These are phyloP conservation scores for Micractinium sp. DNA, from an alignment of 139 green algal genomes.

Conservation along the genomic window DNA sequence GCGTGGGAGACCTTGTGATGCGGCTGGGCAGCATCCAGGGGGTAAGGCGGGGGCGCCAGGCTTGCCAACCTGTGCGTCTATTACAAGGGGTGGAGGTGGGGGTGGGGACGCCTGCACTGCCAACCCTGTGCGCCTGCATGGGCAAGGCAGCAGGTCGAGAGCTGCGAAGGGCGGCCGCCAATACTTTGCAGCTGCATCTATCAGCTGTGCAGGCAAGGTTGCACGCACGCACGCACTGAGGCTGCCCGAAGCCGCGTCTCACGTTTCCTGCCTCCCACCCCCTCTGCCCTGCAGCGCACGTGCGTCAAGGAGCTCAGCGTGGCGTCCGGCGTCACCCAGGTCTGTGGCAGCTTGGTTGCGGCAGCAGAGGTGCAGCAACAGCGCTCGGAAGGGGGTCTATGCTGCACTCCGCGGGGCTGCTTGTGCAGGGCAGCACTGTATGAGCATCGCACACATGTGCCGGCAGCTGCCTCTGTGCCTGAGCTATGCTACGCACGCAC, in stretches of 20 bases:
- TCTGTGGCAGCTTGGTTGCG: background rate
- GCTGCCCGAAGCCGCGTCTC: background rate
- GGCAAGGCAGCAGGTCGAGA: too few relatives aligned
- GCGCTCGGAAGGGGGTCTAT: background rate
- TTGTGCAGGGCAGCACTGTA: too few relatives aligned
- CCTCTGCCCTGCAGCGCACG: background rate
- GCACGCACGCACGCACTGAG: too few relatives aligned
- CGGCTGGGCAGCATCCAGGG: slow-evolving; percentile 9
- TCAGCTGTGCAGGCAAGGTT: too few relatives aligned
- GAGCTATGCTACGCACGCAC: too few relatives aligned
- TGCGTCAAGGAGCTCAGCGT: slow-evolving; percentile 1
- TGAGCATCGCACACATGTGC: too few relatives aligned
- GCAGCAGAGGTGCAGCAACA: background rate
- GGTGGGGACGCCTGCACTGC: background rate
- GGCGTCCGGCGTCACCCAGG: background rate
- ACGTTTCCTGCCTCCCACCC: background rate
- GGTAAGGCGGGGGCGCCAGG: background rate
- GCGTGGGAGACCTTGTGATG: slow-evolving; percentile 10
- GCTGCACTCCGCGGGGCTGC: background rate
- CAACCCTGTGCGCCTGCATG: too few relatives aligned
- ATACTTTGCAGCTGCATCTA: too few relatives aligned
- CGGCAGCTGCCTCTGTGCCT: too few relatives aligned
- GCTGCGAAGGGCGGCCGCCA: too few relatives aligned
- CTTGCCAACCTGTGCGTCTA: too few relatives aligned
- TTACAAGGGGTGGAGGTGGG: background rate